phyloP scores from a whole-genome alignment of 805 yeast genomes.

The Naumovozyma dairenensis region DNA sequence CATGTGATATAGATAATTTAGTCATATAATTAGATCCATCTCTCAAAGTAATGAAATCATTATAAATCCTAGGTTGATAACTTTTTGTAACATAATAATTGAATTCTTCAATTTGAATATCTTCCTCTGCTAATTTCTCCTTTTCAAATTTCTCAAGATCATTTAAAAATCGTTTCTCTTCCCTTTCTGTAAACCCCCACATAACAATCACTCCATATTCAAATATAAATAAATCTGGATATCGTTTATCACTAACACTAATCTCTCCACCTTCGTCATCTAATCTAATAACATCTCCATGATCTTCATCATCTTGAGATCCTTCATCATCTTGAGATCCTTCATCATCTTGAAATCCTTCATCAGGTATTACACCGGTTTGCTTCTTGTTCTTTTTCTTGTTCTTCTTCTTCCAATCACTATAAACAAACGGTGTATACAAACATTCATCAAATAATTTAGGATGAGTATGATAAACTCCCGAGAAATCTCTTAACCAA shows the following conservation, averaged over 20 bases:
- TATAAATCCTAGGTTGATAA: constrained; percentile 91
- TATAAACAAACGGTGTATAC: constrained; percentile 79
- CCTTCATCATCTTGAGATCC: no score
- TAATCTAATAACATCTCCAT: constrained; percentile 48
- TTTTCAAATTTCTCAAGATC: constrained; percentile 87
- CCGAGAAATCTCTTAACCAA: constrained; percentile 74
- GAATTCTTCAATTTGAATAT: constrained; percentile 88
- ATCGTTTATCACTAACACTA: constrained; percentile 67
- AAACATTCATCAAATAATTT: constrained; percentile 89
- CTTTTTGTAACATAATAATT: constrained; percentile 89
- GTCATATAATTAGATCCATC: constrained; percentile 87
- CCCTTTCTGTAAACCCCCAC: constrained; percentile 88
- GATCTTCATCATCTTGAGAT: constrained; percentile 15
- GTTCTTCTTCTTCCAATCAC: constrained; percentile 61
- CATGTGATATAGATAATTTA: constrained; percentile 88
- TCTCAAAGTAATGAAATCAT: constrained; percentile 86
- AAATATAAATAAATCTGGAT: constrained; percentile 76
- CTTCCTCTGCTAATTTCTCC: constrained; percentile 75
- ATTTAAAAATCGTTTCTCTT: constrained; percentile 69
- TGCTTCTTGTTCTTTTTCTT: no score
- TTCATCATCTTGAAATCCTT: no score
- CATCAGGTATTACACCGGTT: no score
- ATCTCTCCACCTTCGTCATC: constrained; percentile 96
- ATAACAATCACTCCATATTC: constrained; percentile 95
- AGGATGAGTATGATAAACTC: constrained; percentile 69